phyloP scores from a whole-genome alignment of 208 protist species.

The Crithidia brevicula region DNA sequence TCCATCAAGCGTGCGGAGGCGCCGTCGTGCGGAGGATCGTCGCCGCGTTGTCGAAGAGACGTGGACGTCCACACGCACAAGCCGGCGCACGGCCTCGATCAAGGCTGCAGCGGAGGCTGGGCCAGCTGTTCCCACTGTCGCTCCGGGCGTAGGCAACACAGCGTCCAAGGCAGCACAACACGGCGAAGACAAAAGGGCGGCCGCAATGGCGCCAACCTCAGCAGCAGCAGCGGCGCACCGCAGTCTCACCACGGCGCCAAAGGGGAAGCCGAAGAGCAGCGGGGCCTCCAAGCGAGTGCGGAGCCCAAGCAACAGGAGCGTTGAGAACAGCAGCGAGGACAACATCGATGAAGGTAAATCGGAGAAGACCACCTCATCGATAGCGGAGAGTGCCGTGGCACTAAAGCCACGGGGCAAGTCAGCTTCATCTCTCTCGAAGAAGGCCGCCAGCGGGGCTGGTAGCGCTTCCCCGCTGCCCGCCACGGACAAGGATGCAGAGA shows the following conservation, averaged over 20 bases:
- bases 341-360: neutral
- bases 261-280: neutral
- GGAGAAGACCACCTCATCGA: no score
- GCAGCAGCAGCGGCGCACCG: no score
- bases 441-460: neutral
- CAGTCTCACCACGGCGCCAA: neutral
- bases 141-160: neutral
- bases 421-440: neutral
- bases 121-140: neutral
- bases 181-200: neutral
- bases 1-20: neutral
- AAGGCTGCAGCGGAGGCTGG: conserved; percentile 23
- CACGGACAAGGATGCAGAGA: neutral
- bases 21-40: conserved; percentile 34
- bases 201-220: neutral
- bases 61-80: conserved; percentile 56
- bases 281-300: neutral
- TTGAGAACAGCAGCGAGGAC: neutral
- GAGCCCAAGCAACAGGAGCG: conserved; percentile 6
- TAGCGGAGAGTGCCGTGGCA: no score
- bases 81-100: conserved; percentile 36
- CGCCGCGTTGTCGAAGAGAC: conserved; percentile 51
- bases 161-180: no score
- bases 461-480: no score
- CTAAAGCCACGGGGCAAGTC: conserved; percentile 4